Conservation (phyloP, 352 stramenopile species). For the Phytopythium montanum region DNA sequence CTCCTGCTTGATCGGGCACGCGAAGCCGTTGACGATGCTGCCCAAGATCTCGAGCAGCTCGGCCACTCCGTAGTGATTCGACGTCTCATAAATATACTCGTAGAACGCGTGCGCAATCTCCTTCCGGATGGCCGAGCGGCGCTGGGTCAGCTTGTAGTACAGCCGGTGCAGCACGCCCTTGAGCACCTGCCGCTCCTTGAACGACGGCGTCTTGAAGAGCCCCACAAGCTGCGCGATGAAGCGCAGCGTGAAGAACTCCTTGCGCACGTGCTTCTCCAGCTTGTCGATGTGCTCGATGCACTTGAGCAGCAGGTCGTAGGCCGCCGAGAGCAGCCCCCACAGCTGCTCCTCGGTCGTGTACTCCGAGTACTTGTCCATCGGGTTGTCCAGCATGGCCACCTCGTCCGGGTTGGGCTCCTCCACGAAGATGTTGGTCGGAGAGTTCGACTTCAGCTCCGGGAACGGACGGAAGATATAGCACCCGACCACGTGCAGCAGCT, state of each 20-base stretch:
- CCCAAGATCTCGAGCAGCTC: conserved; percentile 86
- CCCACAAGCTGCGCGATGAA: conserved; percentile 82
- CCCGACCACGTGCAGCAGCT: conserved; percentile 75
- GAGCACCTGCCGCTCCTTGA: conserved; percentile 82
- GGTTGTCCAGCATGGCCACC: conserved; percentile 48
- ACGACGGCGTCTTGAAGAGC: conserved; percentile 86
- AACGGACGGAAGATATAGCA: conserved; percentile 86
- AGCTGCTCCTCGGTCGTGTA: conserved; percentile 81
- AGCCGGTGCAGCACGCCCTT: conserved; percentile 85
- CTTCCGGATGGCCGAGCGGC: conserved; percentile 81
- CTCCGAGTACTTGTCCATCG: conserved; percentile 82
- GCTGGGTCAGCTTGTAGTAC: conserved; percentile 90
- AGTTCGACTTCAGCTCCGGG: conserved; percentile 34
- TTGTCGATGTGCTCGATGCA: conserved; percentile 89
- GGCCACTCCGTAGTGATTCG: conserved; percentile 85
- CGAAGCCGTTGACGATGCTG: conserved; percentile 89
- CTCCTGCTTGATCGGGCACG: conserved; percentile 86
- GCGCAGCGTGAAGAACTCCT: conserved; percentile 80
- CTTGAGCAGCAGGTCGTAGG: conserved; percentile 81
- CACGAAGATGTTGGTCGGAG: conserved; percentile 78
- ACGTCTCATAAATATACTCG: conserved; percentile 92
- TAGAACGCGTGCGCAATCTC: conserved; percentile 88
- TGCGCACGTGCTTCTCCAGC: conserved; percentile 83
- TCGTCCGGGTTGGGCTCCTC: conserved; percentile 74
- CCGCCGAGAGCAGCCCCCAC: conserved; percentile 76